Conservation (phyloP, 1,139 yeast species). For the Debaryomycetaceae sp. region DNA sequence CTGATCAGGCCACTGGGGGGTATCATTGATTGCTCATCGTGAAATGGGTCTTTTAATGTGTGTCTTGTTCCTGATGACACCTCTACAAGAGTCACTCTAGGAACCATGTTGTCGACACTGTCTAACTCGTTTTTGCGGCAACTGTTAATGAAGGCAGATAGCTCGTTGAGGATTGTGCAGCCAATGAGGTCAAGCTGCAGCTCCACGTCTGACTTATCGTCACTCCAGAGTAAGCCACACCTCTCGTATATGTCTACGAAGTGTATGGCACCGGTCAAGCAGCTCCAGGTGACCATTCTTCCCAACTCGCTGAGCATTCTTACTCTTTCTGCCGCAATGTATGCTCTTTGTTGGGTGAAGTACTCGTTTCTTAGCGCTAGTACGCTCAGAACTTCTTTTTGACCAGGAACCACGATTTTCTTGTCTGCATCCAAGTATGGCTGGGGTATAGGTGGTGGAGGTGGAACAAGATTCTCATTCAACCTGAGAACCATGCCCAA, state of each 20-base stretch:
- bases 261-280: conserved; percentile 16
- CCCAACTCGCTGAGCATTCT: conserved; percentile 35
- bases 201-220: conserved; percentile 4
- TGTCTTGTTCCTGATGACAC: conserved; percentile 2
- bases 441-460: conserved; percentile 40
- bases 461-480: conserved; percentile 9
- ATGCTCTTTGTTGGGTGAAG: conserved; percentile 32
- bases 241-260: conserved; percentile 21
- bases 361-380: conserved; percentile 34
- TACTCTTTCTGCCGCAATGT: conserved; percentile 38
- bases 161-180: conserved; percentile 21
- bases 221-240: conserved; percentile 19
- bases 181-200: conserved; percentile 13
- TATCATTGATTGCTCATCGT: not conserved
- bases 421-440: conserved; percentile 41
- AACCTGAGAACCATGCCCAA: conserved; percentile 16
- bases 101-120: conserved; percentile 13
- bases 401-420: conserved; percentile 31
- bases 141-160: conserved; percentile 17
- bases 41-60: not conserved
- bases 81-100: conserved; percentile 17
- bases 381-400: conserved; percentile 25
- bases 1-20: conserved; percentile 4
- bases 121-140: conserved; percentile 12
- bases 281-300: conserved; percentile 36